phyloP scores from a whole-genome alignment of 176 grass and related monocot species.

The Tillandsia fasciculata region DNA sequence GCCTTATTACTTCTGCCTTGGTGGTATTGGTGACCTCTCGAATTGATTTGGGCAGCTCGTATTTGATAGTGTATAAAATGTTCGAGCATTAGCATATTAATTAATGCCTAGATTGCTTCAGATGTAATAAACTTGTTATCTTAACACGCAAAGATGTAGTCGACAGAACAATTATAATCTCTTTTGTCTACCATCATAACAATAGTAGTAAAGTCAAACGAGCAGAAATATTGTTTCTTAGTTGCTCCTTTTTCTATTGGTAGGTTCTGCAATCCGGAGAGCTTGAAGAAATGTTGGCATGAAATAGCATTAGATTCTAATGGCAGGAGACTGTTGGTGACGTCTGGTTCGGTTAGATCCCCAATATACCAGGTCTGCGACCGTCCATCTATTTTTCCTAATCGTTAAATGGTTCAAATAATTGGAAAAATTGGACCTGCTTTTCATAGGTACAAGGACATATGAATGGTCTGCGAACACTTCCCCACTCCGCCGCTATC shows the following conservation, averaged over 20 bases:
- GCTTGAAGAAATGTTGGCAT: slow-evolving; percentile 62
- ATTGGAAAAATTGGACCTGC: slow-evolving; percentile 7
- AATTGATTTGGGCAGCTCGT: background rate
- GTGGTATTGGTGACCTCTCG: background rate
- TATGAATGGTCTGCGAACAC: slow-evolving; percentile 54
- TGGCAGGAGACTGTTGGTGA: slow-evolving; percentile 72
- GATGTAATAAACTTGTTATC: too few relatives aligned
- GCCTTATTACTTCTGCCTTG: background rate
- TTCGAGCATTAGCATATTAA: background rate
- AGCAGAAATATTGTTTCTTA: slow-evolving; percentile 3
- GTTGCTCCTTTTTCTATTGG: slow-evolving; percentile 24
- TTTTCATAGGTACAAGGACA: slow-evolving; percentile 62
- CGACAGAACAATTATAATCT: background rate
- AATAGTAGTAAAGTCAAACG: background rate
- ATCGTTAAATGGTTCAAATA: slow-evolving; percentile 9
- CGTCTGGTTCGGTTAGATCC: slow-evolving; percentile 79
- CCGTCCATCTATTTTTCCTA: background rate
- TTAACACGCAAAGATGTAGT: too few relatives aligned
- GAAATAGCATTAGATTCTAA: slow-evolving; percentile 78
- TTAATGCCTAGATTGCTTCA: too few relatives aligned
- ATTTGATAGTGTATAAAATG: background rate
- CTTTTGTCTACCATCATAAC: background rate
- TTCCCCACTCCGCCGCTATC: slow-evolving; percentile 55
- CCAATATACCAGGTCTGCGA: slow-evolving; percentile 76
- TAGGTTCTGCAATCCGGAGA: slow-evolving; percentile 83